Base-by-base conservation (phyloP, 2,329 filamentous ascomycete genomes). In the Metarhizium album region DNA sequence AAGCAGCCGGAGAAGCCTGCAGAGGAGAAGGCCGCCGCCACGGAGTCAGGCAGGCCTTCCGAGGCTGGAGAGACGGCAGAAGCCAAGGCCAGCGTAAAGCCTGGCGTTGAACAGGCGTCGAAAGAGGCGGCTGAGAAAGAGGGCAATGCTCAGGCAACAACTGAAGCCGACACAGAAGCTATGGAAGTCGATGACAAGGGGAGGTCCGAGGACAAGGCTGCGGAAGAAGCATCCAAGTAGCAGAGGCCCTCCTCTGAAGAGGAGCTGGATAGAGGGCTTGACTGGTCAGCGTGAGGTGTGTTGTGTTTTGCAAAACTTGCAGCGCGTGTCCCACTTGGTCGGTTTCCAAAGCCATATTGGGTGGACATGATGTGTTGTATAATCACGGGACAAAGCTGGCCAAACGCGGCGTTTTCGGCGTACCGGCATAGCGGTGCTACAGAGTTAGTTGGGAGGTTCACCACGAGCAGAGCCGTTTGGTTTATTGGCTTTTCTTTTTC, bases 141-240 rank as follows among this genome's bases (percentile, higher is more conserved):
- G n/a, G 29, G 33, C 20, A 40, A 59, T 18, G 49, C 54, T 48
- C 54, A 57, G 60, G 38, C 49, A 55, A 4, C 49, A 43, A 23
- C 40, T 14, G 40, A 43, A 24, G 40, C 22, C 3, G 40, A 43
- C 20, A 46, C 48, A 22, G 66, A 68, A 35, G 60, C 60, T 27
- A 67, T 67, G 64, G 66, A 67, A n/a, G 57, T 66, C 27, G 66
- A 67, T 22, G 49, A 60, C 22, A 62, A 67, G 45, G 53, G 53
- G 11, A 67, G 63, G 52, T 58, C 58, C 14, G 56, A 58, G 48
- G 51, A 60, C 18, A 60, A 61, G 50, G 40, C 55, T 16, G 57
- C 56, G 33, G 57, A 59, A 46, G 50, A 55, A 23, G 31, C 38
- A 35, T 45, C 46, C n/a, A 61, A 60, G 49, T 58, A 59, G 54